Evolutionary conservation across 2,329 filamentous ascomycete species (phyloP).

Genomic region (Pseudopyricularia cyperi): DNA sequence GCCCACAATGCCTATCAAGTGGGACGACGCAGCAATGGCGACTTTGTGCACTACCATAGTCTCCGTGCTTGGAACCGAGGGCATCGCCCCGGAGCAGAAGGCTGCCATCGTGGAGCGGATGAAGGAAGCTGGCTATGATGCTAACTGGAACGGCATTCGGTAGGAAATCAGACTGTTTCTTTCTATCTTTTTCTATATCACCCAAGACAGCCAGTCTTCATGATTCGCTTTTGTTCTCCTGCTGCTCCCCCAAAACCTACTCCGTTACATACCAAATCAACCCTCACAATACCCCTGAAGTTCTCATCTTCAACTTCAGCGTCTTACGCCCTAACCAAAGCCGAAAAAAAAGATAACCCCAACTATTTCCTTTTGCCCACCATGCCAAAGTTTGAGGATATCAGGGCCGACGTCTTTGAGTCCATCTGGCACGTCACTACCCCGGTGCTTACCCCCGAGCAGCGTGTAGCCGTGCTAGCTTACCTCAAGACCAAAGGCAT

Average conservation of each 20-base stretch:
- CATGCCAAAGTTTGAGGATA: constrained; percentile 1
- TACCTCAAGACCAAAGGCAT: constrained; percentile 9
- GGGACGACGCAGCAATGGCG: constrained; percentile 14
- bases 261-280: too few species aligned
- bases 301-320: constrained; percentile 10
- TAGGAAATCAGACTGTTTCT: constrained; percentile 10
- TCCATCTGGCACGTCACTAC: constrained; percentile 5
- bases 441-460: constrained; percentile 2
- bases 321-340: background rate
- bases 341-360: background rate
- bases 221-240: background rate
- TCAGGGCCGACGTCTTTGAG: constrained; percentile 8
- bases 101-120: constrained; percentile 10
- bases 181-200: background rate
- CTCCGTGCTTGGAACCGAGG: constrained; percentile 5
- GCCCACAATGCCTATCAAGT: constrained; percentile 13
- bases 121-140: constrained; percentile 10
- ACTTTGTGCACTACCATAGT: constrained; percentile 16
- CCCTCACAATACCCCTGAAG: background rate
- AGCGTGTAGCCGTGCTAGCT: constrained; percentile 7
- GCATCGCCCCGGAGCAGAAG: constrained; percentile 12
- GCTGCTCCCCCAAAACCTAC: background rate
- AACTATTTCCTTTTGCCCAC: background rate
- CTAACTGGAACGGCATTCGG: constrained; percentile 23
- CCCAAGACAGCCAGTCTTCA: background rate